Evolutionary conservation across 495 filamentous ascomycete species (phyloP).

Genomic region (Eremomyces bilateralis): DNA sequence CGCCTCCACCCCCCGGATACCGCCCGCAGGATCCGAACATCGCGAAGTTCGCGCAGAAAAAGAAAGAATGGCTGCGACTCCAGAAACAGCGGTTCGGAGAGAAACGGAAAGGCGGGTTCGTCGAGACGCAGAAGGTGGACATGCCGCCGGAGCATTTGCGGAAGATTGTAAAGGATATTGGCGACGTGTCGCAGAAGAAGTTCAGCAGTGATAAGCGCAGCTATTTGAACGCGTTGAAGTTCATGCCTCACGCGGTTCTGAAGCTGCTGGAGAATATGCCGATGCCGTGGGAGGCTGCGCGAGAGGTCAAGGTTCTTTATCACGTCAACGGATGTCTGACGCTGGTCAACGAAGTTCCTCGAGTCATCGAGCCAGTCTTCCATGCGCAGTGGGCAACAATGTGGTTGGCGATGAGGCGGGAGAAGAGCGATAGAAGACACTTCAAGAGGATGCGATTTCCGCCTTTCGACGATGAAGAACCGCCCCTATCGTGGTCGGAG

Average conservation of each 20-base stretch:
- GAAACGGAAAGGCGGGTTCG: conserved; percentile 87
- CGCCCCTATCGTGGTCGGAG: conserved; percentile 90
- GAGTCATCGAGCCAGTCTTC: conserved; percentile 96
- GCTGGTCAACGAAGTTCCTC: conserved; percentile 86
- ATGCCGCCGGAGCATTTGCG: conserved; percentile 97
- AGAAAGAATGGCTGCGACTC: conserved; percentile 90
- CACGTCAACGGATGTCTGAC: conserved; percentile 97
- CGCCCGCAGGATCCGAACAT: conserved; percentile 63
- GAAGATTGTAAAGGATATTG: conserved; percentile 96
- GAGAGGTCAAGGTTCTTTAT: conserved; percentile 94
- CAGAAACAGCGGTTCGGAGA: conserved; percentile 90
- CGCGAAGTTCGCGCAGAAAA: conserved; percentile 94
- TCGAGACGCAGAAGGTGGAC: conserved; percentile 95
- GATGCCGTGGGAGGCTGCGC: conserved; percentile 95
- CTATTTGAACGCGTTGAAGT: conserved; percentile 93
- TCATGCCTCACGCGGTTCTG: conserved; percentile 98
- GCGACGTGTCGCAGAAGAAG: conserved; percentile 98
- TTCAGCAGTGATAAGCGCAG: conserved; percentile 97
- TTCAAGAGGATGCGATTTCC: conserved; percentile 99
- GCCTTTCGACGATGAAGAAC: conserved; percentile 97
- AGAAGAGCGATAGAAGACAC: conserved; percentile 87
- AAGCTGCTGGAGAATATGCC: conserved; percentile 99
- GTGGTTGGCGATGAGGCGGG: conserved; percentile 97
- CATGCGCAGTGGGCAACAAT: conserved; percentile 98
- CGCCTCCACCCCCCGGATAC: conserved; percentile 78